Evolutionary conservation across 1,139 yeast genomes (phyloP).

Genomic region (Barnettozyma hawaiiensis): DNA sequence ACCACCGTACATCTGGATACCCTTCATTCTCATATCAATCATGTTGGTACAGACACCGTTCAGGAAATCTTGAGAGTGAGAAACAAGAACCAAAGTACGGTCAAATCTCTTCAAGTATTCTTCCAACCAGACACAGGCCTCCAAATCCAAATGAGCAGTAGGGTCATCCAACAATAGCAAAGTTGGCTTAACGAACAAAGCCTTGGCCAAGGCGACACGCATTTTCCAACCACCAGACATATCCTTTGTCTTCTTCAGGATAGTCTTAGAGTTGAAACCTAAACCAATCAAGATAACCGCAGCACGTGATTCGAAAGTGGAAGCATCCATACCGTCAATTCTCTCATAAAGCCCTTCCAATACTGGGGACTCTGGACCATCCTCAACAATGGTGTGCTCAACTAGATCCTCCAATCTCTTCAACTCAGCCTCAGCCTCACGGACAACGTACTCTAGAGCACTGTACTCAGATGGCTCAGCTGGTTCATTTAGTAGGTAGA

Average conservation of each 20-base stretch:
- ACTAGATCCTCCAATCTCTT: conserved; percentile 87
- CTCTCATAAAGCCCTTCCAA: conserved; percentile 90
- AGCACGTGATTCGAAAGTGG: conserved; percentile 95
- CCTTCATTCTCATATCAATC: conserved; percentile 88
- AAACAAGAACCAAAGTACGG: conserved; percentile 87
- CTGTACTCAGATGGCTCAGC: conserved; percentile 90
- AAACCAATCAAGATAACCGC: conserved; percentile 94
- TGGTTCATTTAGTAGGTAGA: conserved; percentile 92
- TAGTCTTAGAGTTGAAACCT: conserved; percentile 86
- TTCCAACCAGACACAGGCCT: conserved; percentile 99
- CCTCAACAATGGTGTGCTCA: conserved; percentile 82
- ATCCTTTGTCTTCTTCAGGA: conserved; percentile 87
- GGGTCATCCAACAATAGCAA: conserved; percentile 90
- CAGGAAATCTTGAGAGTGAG: conserved; percentile 98
- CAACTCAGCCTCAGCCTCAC: conserved; percentile 91
- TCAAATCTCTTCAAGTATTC: conserved; percentile 94
- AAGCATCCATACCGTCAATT: conserved; percentile 92
- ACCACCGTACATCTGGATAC: conserved; percentile 83
- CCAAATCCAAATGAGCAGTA: conserved; percentile 98
- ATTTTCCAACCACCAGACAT: conserved; percentile 97
- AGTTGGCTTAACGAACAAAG: conserved; percentile 83
- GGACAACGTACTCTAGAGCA: conserved; percentile 93
- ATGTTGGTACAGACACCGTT: conserved; percentile 98
- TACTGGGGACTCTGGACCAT: conserved; percentile 88
- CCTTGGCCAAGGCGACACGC: conserved; percentile 74